Base-by-base conservation (phyloP, 2,329 filamentous ascomycete species). In the Clonostachys chloroleuca region DNA sequence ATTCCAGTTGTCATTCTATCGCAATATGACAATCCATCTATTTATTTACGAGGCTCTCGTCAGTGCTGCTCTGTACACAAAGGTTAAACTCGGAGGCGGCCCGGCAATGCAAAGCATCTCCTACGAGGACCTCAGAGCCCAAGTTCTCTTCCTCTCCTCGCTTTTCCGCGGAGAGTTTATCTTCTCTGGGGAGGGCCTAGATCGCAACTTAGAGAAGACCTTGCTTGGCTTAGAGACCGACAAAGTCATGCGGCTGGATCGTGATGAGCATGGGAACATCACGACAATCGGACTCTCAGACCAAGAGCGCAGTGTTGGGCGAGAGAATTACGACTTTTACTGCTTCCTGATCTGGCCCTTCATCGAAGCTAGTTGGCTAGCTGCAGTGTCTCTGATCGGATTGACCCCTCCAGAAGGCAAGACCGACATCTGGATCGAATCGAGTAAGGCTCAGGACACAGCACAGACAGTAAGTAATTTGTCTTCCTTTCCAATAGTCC, bases 311-410 rank as follows among this genome's bases (percentile, higher is more conserved):
- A 75, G 78, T 33, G 83, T 80, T 7, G 94, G 94, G 2, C 77
- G 92, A 36, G 94, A 99, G 66, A 97, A 96, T 59, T 99, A 88
- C 59, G 94, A 99, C 62, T 99, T 99, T 67, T 97, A 97, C 69
- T 97, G 92, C 69, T 99, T 97, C 75, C 71, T 99, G 17, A 90
- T 99, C 52, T 99, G 94, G 94, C 94, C 94, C 0, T 99, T 99
- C 56, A 92, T 97, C 54, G 94, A 99, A 66, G 87, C 92, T 1
- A 86, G 81, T 45, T 99, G 94, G 94, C 78, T 99, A 2, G 92
- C 90, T 12, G 87, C 91, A 1, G 86, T 97, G 1, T 90, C 88
- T 0, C 74, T 97, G 1, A 86, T 96, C 73, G 92, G 92, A 41
- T 76, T 97, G 13, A 86, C 89, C 1, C 91, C 92, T 2, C 90